Percentiles rank a stretch among this genome's conserved stretches.
phyloP scores from a whole-genome alignment of 164 flowering plant species.

The Stephania cephalantha region DNA sequence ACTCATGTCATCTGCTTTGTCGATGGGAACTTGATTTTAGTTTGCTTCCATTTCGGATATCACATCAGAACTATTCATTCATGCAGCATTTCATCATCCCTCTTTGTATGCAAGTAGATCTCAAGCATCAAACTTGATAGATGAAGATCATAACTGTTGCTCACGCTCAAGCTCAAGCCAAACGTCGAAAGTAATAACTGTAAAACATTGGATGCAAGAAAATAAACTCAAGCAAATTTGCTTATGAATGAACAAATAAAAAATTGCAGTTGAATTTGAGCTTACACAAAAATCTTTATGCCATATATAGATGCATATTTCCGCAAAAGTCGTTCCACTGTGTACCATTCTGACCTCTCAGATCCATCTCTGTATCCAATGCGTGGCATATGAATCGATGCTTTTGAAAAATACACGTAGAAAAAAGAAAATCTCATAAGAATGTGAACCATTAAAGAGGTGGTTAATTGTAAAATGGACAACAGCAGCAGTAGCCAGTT shows the following conservation, averaged over 20 bases:
- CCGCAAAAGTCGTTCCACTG: conserved; percentile 76
- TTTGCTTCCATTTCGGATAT: no score
- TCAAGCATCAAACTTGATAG: not conserved
- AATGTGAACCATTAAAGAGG: no score
- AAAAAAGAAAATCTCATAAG: not conserved
- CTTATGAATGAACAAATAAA: not conserved
- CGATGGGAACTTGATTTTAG: no score
- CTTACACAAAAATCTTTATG: conserved; percentile 73
- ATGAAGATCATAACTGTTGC: not conserved
- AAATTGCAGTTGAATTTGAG: conserved; percentile 16
- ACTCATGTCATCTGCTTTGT: no score
- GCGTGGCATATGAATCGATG: conserved; percentile 96
- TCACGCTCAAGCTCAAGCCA: conserved; percentile 12
- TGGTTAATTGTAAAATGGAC: no score
- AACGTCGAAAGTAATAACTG: conserved; percentile 58
- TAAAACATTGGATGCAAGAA: conserved; percentile 6
- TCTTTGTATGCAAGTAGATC: not conserved
- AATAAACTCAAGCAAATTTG: not conserved
- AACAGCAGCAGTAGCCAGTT: no score
- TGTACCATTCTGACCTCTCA: conserved; percentile 81
- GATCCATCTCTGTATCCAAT: conserved; percentile 77
- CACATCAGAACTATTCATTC: not conserved
- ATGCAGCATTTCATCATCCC: not conserved
- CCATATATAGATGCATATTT: conserved; percentile 73
- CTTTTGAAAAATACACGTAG: conserved; percentile 26